Percentiles rank a stretch among this genome's conserved stretches.
These are phyloP conservation scores for Trypanosoma conorhini DNA, from an alignment of 208 protist genomes.

Conservation along the genomic window DNA sequence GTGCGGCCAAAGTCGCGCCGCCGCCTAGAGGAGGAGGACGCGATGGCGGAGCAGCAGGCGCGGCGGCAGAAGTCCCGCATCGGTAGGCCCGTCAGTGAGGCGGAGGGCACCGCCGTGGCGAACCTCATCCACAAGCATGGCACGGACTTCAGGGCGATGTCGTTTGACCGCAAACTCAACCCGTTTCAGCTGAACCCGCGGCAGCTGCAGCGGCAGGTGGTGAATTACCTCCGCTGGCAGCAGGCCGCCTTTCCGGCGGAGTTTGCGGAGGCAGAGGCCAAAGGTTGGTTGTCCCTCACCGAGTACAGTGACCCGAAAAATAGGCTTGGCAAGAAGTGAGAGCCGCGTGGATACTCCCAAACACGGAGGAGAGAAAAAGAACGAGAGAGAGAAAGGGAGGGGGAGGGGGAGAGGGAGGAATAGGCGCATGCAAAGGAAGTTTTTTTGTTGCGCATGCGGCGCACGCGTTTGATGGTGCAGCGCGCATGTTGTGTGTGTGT, in stretches of 20 bases:
- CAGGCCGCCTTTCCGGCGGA: conserved; percentile 69
- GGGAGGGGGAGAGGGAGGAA: no score
- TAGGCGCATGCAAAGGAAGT: no score
- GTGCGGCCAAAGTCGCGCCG: conserved; percentile 41
- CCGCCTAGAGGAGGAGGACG: conserved; percentile 54
- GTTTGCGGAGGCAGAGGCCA: conserved; percentile 70
- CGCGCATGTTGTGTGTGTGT: no score
- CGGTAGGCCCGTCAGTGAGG: conserved; percentile 71
- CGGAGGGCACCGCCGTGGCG: conserved; percentile 69
- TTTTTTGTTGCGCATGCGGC: no score
- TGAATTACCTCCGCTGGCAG: conserved; percentile 85
- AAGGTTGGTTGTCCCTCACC: conserved; percentile 77
- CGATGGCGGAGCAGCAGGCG: conserved; percentile 35
- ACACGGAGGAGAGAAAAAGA: no score
- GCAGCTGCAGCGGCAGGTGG: conserved; percentile 81
- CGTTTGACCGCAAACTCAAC: conserved; percentile 76
- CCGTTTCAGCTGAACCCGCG: conserved; percentile 85
- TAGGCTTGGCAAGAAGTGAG: conserved; percentile 36
- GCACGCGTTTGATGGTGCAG: no score
- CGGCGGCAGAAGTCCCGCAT: conserved; percentile 38
- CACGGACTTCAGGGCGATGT: conserved; percentile 84
- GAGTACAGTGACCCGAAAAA: conserved; percentile 56
- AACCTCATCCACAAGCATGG: conserved; percentile 71
- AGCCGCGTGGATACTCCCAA: not conserved
- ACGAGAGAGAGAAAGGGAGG: not conserved